Evolutionary conservation across 345 rosid species (phyloP), one percentile per base, ranked within the genome.

Genomic region (Combretum micranthum): DNA sequence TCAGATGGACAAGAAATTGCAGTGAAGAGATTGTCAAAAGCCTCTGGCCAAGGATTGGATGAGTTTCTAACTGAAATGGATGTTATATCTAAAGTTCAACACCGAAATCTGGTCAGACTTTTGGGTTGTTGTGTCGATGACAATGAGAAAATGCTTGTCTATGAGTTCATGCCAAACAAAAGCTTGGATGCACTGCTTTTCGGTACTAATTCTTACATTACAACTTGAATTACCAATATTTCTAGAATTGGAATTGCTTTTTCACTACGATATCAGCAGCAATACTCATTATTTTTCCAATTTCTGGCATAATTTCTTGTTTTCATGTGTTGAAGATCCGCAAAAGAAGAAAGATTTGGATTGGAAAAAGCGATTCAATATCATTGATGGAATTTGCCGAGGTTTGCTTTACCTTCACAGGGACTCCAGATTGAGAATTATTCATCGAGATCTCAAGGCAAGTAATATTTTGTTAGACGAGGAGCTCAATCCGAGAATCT

Each of bases 361-460:
- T 20, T 63, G 71, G 68, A 62, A 25, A 25, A 62, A 44, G 22
- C 71, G 59, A 3, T 61, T 57, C 42, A 57, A 49, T 32, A 50
- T 71, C 15, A 37, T 71, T 4, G 53, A 66, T 15, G 71, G 65
- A 18, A 54, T 66, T 15, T 12, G 64, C 37, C 53, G 61, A 48
- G 68, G 75, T 15, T 55, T 66, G 2, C 58, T 66, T 39, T 71
- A 66, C 16, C 69, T 72, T 11, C 69, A 72, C 7, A 56, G 66
- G 26, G 73, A 72, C 45, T 72, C 77, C 37, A 52, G 70, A 44
- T 18, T 68, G 4, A 42, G 55, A 44, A 59, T 76, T 22, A n/a
- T n/a, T n/a, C n/a, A n/a, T n/a, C n/a, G n/a, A 48, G 86, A 81
- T 71, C 52, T 81, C 4, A 81, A 65, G 71, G 52, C 76, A 71